Percentiles rank a stretch among this genome's conserved stretches.
phyloP scores from a whole-genome alignment of 108 stramenopile species.

The Nitzschia sp. region DNA sequence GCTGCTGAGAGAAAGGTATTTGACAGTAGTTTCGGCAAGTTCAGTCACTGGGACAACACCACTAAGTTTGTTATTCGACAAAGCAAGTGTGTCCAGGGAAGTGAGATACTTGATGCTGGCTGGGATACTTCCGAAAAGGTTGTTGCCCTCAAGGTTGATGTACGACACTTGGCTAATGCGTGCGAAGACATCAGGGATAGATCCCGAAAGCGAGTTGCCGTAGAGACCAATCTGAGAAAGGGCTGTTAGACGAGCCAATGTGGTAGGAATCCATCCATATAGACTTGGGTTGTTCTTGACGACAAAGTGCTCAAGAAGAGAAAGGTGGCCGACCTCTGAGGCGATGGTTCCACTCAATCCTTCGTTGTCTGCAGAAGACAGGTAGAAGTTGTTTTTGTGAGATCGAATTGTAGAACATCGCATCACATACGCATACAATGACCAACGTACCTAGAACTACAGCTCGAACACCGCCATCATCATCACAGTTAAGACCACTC shows the following conservation, averaged over 20 bases:
- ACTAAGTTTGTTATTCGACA: conserved; percentile 58
- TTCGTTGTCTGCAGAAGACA: conserved; percentile 35
- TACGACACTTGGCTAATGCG: conserved; percentile 32
- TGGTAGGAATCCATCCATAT: conserved; percentile 51
- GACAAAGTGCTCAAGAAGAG: conserved; percentile 53
- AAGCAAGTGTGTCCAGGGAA: conserved; percentile 36
- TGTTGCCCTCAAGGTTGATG: conserved; percentile 47
- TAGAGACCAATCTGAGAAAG: conserved; percentile 66
- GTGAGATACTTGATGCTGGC: conserved; percentile 28
- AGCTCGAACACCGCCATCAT: conserved; percentile 52
- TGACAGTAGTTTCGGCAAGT: conserved; percentile 46
- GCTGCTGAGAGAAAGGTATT: conserved; percentile 57
- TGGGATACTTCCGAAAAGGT: conserved; percentile 54
- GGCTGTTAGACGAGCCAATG: conserved; percentile 39
- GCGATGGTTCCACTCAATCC: conserved; percentile 48
- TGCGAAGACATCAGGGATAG: conserved; percentile 42
- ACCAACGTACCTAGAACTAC: conserved; percentile 51
- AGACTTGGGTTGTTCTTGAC: conserved; percentile 63
- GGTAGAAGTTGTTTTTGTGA: not conserved
- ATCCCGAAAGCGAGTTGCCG: conserved; percentile 55
- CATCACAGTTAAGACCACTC: conserved; percentile 56
- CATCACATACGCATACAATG: not conserved
- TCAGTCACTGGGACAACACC: conserved; percentile 37
- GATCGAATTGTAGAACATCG: not conserved
- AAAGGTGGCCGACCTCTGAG: conserved; percentile 42